Percentiles rank a stretch among this genome's conserved stretches.
Evolutionary conservation across 306 rosid species (phyloP).

Genomic region (Mimosa pudica): DNA sequence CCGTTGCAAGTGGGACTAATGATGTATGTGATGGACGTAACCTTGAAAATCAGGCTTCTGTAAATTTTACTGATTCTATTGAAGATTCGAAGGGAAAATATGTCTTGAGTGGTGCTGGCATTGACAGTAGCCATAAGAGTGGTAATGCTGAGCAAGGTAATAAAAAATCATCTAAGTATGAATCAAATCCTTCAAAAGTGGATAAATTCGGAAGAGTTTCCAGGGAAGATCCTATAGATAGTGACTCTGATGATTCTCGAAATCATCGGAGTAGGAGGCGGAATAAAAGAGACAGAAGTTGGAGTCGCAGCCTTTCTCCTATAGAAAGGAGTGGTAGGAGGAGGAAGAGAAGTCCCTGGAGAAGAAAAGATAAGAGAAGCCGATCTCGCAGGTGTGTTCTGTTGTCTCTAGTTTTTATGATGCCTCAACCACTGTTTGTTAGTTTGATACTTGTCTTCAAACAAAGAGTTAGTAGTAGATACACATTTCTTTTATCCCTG

Average conservation of each 20-base stretch:
- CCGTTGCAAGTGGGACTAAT: slow-evolving; percentile 34
- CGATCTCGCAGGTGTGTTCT: slow-evolving; percentile 77
- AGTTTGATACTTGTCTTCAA: slow-evolving; percentile 10
- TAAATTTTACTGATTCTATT: slow-evolving; percentile 31
- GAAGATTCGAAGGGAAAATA: slow-evolving; percentile 47
- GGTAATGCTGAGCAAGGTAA: slow-evolving; percentile 42
- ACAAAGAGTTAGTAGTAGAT: slow-evolving; percentile 10
- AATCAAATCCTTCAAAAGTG: slow-evolving; percentile 53
- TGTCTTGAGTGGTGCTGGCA: slow-evolving; percentile 38
- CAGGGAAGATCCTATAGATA: slow-evolving; percentile 70
- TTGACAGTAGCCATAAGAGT: slow-evolving; percentile 39
- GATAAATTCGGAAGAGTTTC: slow-evolving; percentile 88
- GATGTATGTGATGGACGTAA: slow-evolving; percentile 42
- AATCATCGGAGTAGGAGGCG: slow-evolving; percentile 47
- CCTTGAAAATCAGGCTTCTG: slow-evolving; percentile 44
- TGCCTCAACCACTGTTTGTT: slow-evolving; percentile 33
- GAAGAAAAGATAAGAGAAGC: slow-evolving; percentile 79
- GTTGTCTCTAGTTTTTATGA: slow-evolving; percentile 29
- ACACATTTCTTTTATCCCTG: slow-evolving; percentile 5
- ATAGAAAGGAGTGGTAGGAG: slow-evolving; percentile 49
- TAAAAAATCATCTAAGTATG: slow-evolving; percentile 45
- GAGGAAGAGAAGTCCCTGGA: slow-evolving; percentile 68
- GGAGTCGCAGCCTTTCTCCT: slow-evolving; percentile 76
- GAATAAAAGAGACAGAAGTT: slow-evolving; percentile 63
- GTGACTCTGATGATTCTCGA: slow-evolving; percentile 67